Percentiles rank a stretch among this genome's conserved stretches.
Conservation (phyloP, 2,329 filamentous ascomycete species). For the Paraphoma sp. region DNA sequence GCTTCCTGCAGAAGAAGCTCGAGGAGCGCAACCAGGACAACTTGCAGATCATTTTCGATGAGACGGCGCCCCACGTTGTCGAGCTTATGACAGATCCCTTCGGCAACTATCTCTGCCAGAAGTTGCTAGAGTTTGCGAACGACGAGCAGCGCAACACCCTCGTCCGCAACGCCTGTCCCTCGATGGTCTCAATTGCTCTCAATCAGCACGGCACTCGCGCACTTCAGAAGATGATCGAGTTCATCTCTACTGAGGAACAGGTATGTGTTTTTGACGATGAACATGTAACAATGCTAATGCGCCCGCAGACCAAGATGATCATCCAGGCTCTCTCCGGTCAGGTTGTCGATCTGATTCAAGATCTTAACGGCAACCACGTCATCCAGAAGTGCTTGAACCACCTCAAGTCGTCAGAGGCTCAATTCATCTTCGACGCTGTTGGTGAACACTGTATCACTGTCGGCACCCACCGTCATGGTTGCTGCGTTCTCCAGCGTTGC, state of each 20-base stretch:
- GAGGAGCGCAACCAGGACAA: constrained; percentile 86
- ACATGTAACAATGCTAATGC: constrained; percentile 13
- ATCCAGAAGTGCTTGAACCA: constrained; percentile 99
- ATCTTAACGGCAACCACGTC: constrained; percentile 97
- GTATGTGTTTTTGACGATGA: constrained; percentile 27
- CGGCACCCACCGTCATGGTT: constrained; percentile 95
- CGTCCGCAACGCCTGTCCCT: constrained; percentile 85
- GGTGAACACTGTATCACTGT: constrained; percentile 86
- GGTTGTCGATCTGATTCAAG: constrained; percentile 94
- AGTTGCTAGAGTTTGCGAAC: constrained; percentile 92
- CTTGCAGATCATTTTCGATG: constrained; percentile 90
- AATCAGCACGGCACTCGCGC: constrained; percentile 98
- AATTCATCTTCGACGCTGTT: constrained; percentile 97
- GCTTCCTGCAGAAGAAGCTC: constrained; percentile 95
- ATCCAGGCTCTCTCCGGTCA: constrained; percentile 81
- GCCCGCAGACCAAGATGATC: constrained; percentile 72
- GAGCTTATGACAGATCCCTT: constrained; percentile 99
- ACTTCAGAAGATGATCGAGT: constrained; percentile 99
- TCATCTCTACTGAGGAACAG: constrained; percentile 84
- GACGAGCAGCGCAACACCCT: constrained; percentile 93
- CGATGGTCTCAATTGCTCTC: constrained; percentile 90
- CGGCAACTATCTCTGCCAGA: constrained; percentile 99
- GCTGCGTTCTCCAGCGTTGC: constrained; percentile 96
- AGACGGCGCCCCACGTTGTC: constrained; percentile 91
- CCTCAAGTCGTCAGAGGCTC: constrained; percentile 79